Conservation (phyloP, 805 yeast genomes). For the Priceomyces haplophilus region DNA sequence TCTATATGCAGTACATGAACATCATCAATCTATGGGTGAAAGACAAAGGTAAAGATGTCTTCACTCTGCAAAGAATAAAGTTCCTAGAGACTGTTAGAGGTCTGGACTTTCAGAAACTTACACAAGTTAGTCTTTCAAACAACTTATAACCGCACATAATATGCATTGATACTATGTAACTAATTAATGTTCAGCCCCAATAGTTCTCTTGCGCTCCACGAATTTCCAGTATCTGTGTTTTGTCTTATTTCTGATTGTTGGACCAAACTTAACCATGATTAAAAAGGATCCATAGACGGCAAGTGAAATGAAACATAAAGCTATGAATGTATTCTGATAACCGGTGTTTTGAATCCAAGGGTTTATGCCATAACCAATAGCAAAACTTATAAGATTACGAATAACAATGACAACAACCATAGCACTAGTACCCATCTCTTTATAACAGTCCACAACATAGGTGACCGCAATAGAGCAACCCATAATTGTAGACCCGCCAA, state of each 20-base stretch:
- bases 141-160: too few species aligned
- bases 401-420: slow-evolving; percentile 51
- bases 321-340: slow-evolving; percentile 53
- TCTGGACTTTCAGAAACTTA: too few species aligned
- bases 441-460: slow-evolving; percentile 30
- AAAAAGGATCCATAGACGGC: slow-evolving; percentile 46
- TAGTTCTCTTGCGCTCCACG: slow-evolving; percentile 15
- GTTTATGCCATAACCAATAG: slow-evolving; percentile 57
- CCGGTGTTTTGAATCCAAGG: slow-evolving; percentile 56
- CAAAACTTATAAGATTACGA: slow-evolving; percentile 59
- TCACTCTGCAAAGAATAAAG: too few species aligned
- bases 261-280: slow-evolving; percentile 35
- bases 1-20: too few species aligned
- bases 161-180: too few species aligned
- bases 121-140: too few species aligned
- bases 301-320: slow-evolving; percentile 52
- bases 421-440: slow-evolving; percentile 27
- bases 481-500: slow-evolving; percentile 54
- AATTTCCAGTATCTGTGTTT: slow-evolving; percentile 33
- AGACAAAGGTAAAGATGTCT: too few species aligned
- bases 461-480: slow-evolving; percentile 50
- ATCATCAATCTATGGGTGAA: too few species aligned
- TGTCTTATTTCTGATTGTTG: slow-evolving; percentile 33
- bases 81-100: too few species aligned
- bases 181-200: slow-evolving; percentile 3